phyloP scores from a whole-genome alignment of 2,329 filamentous ascomycete genomes.

The Fusarium anguioides region DNA sequence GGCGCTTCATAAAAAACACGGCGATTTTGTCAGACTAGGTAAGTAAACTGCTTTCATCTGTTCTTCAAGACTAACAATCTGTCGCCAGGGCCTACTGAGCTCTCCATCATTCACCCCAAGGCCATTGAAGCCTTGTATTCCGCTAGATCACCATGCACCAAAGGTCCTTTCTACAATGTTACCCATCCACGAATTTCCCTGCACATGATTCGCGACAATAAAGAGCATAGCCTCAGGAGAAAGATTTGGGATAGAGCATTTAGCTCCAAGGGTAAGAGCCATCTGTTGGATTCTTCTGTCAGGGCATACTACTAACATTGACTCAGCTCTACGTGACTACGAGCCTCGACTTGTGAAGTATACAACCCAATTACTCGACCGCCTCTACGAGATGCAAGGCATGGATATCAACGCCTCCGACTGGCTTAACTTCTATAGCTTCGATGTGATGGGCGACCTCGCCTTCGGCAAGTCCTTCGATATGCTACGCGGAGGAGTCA shows the following conservation, averaged over 20 bases:
- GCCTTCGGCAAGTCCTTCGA: conserved; percentile 53
- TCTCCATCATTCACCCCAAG: conserved; percentile 14
- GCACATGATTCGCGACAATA: conserved; percentile 10
- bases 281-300: no score
- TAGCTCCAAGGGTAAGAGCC: conserved; percentile 2
- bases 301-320: neutral
- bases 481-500: conserved; percentile 47
- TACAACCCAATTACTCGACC: conserved; percentile 38
- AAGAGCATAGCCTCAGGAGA: conserved; percentile 13
- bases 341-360: conserved; percentile 45
- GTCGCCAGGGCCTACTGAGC: conserved; percentile 10
- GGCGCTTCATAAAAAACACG: conserved; percentile 19
- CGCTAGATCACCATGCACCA: conserved; percentile 11
- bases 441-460: conserved; percentile 56
- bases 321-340: conserved; percentile 37
- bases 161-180: conserved; percentile 29
- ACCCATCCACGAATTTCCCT: conserved; percentile 2
- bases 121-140: conserved; percentile 15
- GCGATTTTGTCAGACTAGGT: conserved; percentile 28
- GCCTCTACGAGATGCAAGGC: conserved; percentile 25
- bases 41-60: neutral
- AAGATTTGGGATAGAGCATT: conserved; percentile 27
- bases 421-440: conserved; percentile 50
- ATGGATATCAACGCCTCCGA: conserved; percentile 45
- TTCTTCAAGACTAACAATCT: neutral